Evolutionary conservation across 2,329 filamentous ascomycete genomes (phyloP).

Genomic region (Sporothrix dimorphospora): DNA sequence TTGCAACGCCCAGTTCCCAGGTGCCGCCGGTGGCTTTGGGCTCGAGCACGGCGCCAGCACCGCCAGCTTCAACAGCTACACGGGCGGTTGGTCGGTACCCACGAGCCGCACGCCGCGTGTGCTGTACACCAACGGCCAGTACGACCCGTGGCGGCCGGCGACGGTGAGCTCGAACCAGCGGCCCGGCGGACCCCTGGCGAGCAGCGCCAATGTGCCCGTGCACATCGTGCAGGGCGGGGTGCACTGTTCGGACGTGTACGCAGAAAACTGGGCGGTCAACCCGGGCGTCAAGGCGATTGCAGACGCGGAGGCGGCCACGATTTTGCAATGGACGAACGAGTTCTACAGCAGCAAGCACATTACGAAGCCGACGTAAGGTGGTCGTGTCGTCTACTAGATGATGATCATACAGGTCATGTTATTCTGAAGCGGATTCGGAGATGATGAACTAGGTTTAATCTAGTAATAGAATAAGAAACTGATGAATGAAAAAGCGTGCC

Average conservation of each 20-base stretch:
- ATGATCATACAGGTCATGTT: background rate
- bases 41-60: constrained; percentile 41
- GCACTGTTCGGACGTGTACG: constrained; percentile 48
- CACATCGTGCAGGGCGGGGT: constrained; percentile 43
- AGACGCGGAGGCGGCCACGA: constrained; percentile 53
- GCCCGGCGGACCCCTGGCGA: constrained; percentile 45
- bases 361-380: constrained; percentile 15
- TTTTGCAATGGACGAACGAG: constrained; percentile 58
- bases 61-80: constrained; percentile 43
- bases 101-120: constrained; percentile 42
- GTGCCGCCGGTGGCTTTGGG: constrained; percentile 41
- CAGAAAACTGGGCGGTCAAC: constrained; percentile 55
- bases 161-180: constrained; percentile 45
- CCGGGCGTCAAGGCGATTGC: constrained; percentile 53
- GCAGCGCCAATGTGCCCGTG: constrained; percentile 41
- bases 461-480: too few relatives aligned
- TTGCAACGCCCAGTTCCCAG: constrained; percentile 53
- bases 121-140: constrained; percentile 47
- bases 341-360: constrained; percentile 45
- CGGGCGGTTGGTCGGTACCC: constrained; percentile 45
- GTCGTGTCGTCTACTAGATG: too few relatives aligned
- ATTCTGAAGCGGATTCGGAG: too few relatives aligned
- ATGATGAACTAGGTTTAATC: too few relatives aligned
- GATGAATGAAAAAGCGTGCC: too few relatives aligned
- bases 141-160: constrained; percentile 48